These are phyloP conservation scores for Paecilomyces variotii DNA, from an alignment of 2,329 filamentous ascomycete species.

Conservation along the genomic window DNA sequence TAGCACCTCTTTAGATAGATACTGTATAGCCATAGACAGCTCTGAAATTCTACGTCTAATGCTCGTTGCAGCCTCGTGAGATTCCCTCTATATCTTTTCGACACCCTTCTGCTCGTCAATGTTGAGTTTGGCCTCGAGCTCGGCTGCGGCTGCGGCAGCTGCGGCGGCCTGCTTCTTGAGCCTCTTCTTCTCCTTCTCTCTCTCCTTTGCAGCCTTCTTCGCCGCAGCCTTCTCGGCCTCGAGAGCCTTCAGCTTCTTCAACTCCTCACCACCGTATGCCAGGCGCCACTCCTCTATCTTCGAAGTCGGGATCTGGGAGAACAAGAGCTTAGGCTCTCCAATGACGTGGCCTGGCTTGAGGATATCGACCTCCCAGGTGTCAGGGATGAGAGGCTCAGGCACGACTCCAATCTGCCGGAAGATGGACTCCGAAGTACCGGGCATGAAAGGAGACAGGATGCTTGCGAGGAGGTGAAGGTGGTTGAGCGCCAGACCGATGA, in stretches of 20 bases:
- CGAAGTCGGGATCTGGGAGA: conserved; percentile 71
- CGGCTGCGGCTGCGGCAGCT: background rate
- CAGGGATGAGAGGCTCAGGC: conserved; percentile 50
- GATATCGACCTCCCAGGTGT: conserved; percentile 53
- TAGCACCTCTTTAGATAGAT: background rate
- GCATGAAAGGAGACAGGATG: conserved; percentile 77
- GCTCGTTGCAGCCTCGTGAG: background rate
- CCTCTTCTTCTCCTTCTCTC: conserved; percentile 39
- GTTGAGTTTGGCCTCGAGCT: background rate
- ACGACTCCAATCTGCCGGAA: conserved; percentile 63
- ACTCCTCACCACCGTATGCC: conserved; percentile 60
- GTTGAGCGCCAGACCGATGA: conserved; percentile 73
- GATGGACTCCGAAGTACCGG: conserved; percentile 66
- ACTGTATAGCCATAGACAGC: too few species aligned
- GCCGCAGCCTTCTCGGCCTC: conserved; percentile 44
- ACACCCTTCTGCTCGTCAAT: background rate
- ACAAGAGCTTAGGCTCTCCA: conserved; percentile 70
- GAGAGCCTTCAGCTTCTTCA: conserved; percentile 60
- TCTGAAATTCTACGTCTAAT: background rate
- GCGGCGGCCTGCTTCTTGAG: conserved; percentile 31
- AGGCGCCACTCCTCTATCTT: conserved; percentile 79
- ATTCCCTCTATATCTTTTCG: background rate
- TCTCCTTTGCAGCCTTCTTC: conserved; percentile 34
- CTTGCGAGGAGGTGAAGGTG: conserved; percentile 73
- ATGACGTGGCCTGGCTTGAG: conserved; percentile 71